Percentiles rank a stretch among this genome's conserved stretches.
These are phyloP conservation scores for Diaporthe longicolla DNA, from an alignment of 2,329 filamentous ascomycete genomes.

Conservation along the genomic window DNA sequence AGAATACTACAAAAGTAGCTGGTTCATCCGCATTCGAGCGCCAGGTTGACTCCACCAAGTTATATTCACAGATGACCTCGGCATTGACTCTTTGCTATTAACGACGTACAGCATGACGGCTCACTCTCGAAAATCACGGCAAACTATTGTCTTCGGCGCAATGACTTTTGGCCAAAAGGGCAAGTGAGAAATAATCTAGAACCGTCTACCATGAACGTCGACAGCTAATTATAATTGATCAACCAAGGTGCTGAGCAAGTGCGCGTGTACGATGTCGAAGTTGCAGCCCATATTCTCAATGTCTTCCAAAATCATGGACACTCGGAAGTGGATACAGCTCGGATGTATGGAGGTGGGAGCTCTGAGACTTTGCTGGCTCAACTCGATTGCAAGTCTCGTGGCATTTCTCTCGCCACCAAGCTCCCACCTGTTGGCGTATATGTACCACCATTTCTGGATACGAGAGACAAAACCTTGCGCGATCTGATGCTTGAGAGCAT, in stretches of 20 bases:
- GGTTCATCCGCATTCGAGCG: not conserved
- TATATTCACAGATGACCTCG: not conserved
- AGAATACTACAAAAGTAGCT: not conserved
- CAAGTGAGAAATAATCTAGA: not conserved
- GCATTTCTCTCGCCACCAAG: conserved; percentile 60
- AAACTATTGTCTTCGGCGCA: conserved; percentile 50
- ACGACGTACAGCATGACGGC: not conserved
- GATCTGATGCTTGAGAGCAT: conserved; percentile 54
- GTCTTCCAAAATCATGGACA: conserved; percentile 76
- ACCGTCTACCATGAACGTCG: not conserved
- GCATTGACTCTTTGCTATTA: not conserved
- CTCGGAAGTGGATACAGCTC: conserved; percentile 78
- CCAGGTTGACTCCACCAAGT: not conserved
- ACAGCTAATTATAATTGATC: not conserved
- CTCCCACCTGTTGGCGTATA: conserved; percentile 50
- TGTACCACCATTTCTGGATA: conserved; percentile 42
- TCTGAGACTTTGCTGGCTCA: conserved; percentile 69
- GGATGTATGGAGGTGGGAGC: conserved; percentile 73
- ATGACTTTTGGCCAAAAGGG: conserved; percentile 49
- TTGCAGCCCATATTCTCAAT: conserved; percentile 73
- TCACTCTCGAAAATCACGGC: not conserved
- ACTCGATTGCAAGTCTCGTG: conserved; percentile 55
- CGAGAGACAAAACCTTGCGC: conserved; percentile 50
- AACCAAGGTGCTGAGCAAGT: conserved; percentile 47
- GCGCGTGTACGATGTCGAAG: conserved; percentile 54